Evolutionary conservation across 768 basidiomycete genomes (phyloP).

Genomic region (Lactarius hatsudake): DNA sequence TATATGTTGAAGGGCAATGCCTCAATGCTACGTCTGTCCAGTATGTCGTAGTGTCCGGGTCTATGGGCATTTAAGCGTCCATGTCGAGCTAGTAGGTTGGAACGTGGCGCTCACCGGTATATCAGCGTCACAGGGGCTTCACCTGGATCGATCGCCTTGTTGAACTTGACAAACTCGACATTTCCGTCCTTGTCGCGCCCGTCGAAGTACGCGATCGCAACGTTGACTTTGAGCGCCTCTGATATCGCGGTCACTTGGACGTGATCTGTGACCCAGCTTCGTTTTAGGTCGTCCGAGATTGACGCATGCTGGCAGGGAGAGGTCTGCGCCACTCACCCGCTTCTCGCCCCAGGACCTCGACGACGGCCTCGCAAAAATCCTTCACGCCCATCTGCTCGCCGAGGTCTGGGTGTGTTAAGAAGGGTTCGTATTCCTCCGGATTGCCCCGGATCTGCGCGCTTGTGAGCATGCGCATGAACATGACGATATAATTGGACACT

Average conservation of each 20-base stretch:
- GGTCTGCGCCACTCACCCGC: constrained; percentile 47
- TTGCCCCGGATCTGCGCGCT: constrained; percentile 76
- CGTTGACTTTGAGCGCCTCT: constrained; percentile 59
- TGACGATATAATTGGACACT: constrained; percentile 73
- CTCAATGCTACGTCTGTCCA: constrained; percentile 37
- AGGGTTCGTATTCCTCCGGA: constrained; percentile 58
- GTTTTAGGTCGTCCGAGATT: background rate
- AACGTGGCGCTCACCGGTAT: constrained; percentile 56
- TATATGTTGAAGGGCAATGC: constrained; percentile 14
- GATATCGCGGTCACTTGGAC: constrained; percentile 79
- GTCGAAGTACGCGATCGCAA: constrained; percentile 81
- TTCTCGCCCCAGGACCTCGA: constrained; percentile 75
- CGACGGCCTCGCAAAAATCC: constrained; percentile 73
- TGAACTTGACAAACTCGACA: constrained; percentile 69
- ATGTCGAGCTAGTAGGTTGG: constrained; percentile 1
- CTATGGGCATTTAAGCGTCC: constrained; percentile 38
- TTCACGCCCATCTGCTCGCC: constrained; percentile 52
- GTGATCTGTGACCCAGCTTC: constrained; percentile 52
- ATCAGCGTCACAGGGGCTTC: constrained; percentile 61
- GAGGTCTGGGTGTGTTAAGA: constrained; percentile 75
- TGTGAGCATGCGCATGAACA: constrained; percentile 79
- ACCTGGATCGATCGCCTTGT: constrained; percentile 44
- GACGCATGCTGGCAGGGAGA: background rate
- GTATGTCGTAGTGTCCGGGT: constrained; percentile 87
- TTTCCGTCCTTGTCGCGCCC: constrained; percentile 47